A percentile compares a stretch with the other conserved stretches of the same genome.
phyloP scores from a whole-genome alignment of 441 rosid species.

The Arabidopsis lyrata region DNA sequence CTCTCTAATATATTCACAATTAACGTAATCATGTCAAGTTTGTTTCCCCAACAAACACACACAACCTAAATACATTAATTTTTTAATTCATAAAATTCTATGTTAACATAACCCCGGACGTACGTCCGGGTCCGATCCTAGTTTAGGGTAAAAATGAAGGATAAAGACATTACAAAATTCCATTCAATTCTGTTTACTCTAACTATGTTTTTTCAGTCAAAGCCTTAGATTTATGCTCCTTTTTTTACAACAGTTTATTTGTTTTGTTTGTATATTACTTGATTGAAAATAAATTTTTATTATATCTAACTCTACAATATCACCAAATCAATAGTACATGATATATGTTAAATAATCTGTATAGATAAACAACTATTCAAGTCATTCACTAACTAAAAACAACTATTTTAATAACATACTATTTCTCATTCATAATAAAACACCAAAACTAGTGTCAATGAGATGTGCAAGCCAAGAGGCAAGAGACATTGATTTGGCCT shows the following conservation, averaged over 20 bases:
- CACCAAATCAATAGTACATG: neutral
- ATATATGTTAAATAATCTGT: neutral
- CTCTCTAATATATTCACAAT: too few species aligned
- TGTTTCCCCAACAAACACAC: too few species aligned
- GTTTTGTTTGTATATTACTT: neutral
- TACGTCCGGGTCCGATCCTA: too few species aligned
- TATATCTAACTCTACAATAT: neutral
- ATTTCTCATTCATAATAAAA: neutral
- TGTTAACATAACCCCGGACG: too few species aligned
- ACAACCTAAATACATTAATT: too few species aligned
- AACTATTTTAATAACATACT: neutral
- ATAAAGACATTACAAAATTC: too few species aligned
- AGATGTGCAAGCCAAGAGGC: neutral
- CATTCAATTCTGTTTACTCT: too few species aligned
- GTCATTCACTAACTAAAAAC: neutral
- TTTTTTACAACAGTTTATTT: neutral
- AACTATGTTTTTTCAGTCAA: too few species aligned
- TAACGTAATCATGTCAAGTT: too few species aligned
- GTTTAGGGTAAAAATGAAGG: too few species aligned
- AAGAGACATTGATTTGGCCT: neutral
- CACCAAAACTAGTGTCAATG: neutral
- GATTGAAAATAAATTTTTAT: too few species aligned
- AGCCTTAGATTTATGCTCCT: neutral
- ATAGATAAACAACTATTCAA: neutral
- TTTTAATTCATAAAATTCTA: too few species aligned